Evolutionary conservation across 352 stramenopile species (phyloP).

Genomic region (Nannochloropsis limnetica): DNA sequence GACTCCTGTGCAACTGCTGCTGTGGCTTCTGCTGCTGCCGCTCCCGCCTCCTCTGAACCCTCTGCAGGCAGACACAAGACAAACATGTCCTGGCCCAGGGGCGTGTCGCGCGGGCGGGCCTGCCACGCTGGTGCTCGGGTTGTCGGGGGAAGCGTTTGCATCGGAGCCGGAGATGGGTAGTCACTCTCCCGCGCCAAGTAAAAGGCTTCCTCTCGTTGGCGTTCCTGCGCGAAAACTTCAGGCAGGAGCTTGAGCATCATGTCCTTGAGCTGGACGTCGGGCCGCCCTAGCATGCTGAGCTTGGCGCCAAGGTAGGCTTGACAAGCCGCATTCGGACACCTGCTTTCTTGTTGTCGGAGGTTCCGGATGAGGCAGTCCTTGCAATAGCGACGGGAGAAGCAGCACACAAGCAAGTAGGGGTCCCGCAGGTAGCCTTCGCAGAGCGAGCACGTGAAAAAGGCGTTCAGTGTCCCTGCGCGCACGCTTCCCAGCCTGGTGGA

Average conservation of each 20-base stretch:
- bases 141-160: neutral
- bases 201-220: conserved; percentile 12
- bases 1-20: neutral
- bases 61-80: conserved; percentile 14
- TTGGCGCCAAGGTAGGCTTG: neutral
- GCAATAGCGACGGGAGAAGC: conserved; percentile 2
- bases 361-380: conserved; percentile 33
- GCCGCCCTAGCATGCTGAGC: neutral
- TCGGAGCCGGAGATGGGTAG: neutral
- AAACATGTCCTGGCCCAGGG: conserved; percentile 7
- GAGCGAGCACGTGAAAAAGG: conserved; percentile 30
- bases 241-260: conserved; percentile 27
- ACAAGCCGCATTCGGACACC: conserved; percentile 15
- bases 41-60: neutral
- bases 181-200: neutral
- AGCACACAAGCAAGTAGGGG: conserved; percentile 31
- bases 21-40: neutral
- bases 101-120: neutral
- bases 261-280: neutral
- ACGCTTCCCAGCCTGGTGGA: neutral
- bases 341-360: neutral
- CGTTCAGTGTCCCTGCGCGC: neutral
- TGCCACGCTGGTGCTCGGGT: neutral
- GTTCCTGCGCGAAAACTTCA: conserved; percentile 30
- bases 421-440: conserved; percentile 14